A percentile compares a stretch with the other conserved stretches of the same genome.
Evolutionary conservation across 148 eudicot genomes (phyloP).

Genomic region (Dysphania ambrosioides): DNA sequence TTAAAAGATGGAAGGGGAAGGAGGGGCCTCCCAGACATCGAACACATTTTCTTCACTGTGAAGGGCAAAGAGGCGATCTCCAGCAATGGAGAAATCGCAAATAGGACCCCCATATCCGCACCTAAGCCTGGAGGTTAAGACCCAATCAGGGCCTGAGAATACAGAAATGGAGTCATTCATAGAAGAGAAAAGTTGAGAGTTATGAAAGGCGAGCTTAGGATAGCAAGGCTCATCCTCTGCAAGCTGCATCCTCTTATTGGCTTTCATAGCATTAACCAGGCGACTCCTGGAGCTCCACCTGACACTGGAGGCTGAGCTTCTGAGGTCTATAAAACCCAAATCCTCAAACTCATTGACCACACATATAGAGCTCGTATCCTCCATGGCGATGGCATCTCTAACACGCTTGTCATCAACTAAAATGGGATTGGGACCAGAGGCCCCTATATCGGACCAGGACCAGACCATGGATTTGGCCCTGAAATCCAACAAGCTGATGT

Average conservation of each 20-base stretch:
- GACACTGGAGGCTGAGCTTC: conserved; percentile 41
- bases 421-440: conserved; percentile 2
- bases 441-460: conserved; percentile 75
- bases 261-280: conserved; percentile 43
- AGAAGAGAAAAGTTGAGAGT: conserved; percentile 76
- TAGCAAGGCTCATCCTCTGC: conserved; percentile 67
- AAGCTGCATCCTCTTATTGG: conserved; percentile 26
- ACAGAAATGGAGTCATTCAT: conserved; percentile 81
- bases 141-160: conserved; percentile 85
- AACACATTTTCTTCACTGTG: conserved; percentile 87
- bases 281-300: conserved; percentile 86
- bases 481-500: conserved; percentile 74
- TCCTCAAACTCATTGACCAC: conserved; percentile 89
- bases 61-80: conserved; percentile 80
- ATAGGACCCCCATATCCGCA: conserved; percentile 71
- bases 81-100: conserved; percentile 84
- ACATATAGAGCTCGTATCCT: conserved; percentile 55
- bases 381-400: conserved; percentile 79
- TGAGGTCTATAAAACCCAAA: conserved; percentile 81
- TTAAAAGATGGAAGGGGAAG: conserved; percentile 35
- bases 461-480: conserved; percentile 68
- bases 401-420: conserved; percentile 59
- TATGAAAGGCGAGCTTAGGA: conserved; percentile 69
- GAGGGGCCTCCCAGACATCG: conserved; percentile 85
- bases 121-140: conserved; percentile 68